Evolutionary conservation across 2,329 filamentous ascomycete species (phyloP).

Genomic region (Teratosphaeria epicoccoides): DNA sequence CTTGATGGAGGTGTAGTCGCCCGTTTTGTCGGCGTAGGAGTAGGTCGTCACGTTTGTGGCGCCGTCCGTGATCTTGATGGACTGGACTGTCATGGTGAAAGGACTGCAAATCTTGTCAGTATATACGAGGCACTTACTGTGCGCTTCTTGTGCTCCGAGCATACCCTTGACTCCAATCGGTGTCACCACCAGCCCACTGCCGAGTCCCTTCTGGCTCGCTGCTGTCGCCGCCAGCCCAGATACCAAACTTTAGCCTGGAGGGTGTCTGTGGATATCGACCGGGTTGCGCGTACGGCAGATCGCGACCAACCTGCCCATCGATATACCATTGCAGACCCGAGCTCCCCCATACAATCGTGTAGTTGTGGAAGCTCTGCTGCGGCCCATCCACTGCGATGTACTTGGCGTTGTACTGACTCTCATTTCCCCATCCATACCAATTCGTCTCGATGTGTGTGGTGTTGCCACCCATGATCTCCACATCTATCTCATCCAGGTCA

Average conservation of each 20-base stretch:
- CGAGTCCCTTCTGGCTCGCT: constrained; percentile 42
- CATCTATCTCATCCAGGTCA: constrained; percentile 79
- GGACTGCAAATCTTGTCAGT: constrained; percentile 12
- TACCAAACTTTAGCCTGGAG: constrained; percentile 56
- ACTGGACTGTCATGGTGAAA: constrained; percentile 27
- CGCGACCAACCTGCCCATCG: constrained; percentile 55
- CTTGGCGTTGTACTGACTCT: constrained; percentile 49
- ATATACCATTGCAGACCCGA: constrained; percentile 58
- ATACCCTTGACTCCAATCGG: constrained; percentile 24
- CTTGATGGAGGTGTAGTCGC: constrained; percentile 37
- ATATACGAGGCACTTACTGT: background rate
- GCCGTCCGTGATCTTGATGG: constrained; percentile 25
- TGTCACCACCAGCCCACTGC: constrained; percentile 29
- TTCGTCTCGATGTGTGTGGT: constrained; percentile 55
- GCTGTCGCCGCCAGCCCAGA: constrained; percentile 84
- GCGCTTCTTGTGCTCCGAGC: constrained; percentile 1
- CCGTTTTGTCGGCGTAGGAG: constrained; percentile 30
- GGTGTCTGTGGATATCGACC: constrained; percentile 61
- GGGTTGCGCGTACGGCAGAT: constrained; percentile 37
- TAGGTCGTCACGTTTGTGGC: constrained; percentile 29
- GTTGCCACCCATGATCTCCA: constrained; percentile 67
- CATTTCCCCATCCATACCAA: constrained; percentile 66
- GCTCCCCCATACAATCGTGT: constrained; percentile 61
- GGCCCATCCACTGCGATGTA: constrained; percentile 49
- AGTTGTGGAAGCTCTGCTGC: constrained; percentile 53